phyloP scores from a whole-genome alignment of 1,284 basidiomycete species.

The Irpex sp. region DNA sequence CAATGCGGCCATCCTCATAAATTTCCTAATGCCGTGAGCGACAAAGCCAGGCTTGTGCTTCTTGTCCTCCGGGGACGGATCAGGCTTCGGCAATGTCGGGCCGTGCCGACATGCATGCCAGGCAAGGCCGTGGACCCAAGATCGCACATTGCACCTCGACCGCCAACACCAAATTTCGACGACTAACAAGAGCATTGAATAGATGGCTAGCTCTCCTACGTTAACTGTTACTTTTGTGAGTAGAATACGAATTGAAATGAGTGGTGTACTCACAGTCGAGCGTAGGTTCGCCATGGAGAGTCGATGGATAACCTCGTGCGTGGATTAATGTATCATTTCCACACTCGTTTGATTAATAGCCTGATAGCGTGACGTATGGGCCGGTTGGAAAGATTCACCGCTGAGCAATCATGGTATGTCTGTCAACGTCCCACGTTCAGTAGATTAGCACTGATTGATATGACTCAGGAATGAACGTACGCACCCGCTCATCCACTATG shows the following conservation, averaged over 20 bases:
- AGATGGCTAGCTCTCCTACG: conserved; percentile 19
- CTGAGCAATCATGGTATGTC: conserved; percentile 77
- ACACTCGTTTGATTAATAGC: background rate
- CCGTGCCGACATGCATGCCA: background rate
- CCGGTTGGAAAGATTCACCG: conserved; percentile 82
- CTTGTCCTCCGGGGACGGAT: background rate
- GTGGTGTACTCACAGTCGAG: background rate
- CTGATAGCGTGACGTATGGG: conserved; percentile 59
- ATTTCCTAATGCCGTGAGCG: too few species aligned
- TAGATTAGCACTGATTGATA: background rate
- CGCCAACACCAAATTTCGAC: background rate
- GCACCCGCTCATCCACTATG: conserved; percentile 13
- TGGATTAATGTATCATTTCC: conserved; percentile 14
- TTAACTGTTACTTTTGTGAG: conserved; percentile 12
- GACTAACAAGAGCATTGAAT: background rate
- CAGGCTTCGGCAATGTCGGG: too few species aligned
- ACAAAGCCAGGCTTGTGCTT: background rate
- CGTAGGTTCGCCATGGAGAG: conserved; percentile 67
- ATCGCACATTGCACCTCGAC: background rate
- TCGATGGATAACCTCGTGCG: conserved; percentile 65
- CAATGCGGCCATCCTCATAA: too few species aligned
- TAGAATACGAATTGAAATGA: background rate
- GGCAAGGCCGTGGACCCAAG: background rate
- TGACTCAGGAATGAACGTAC: conserved; percentile 60
- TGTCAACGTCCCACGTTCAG: background rate